phyloP scores from a whole-genome alignment of 2,329 filamentous ascomycete species.

The Sporothrix luriei region DNA sequence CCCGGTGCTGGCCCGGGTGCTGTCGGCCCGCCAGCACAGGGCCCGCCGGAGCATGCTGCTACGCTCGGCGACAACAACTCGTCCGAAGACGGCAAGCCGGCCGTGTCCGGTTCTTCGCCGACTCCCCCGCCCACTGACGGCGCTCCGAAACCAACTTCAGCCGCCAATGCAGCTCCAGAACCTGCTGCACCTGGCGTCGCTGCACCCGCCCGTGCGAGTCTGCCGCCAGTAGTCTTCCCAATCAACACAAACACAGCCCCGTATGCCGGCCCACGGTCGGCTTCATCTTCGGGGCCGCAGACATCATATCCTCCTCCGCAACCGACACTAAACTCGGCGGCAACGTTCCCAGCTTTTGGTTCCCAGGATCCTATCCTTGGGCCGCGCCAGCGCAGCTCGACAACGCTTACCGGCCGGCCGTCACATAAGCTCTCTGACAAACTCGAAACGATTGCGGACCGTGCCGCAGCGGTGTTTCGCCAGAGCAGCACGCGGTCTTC shows the following conservation, averaged over 20 bases:
- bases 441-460: slow-evolving; percentile 28
- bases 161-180: not conserved
- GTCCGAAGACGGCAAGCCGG: slow-evolving; percentile 32
- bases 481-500: slow-evolving; percentile 36
- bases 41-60: slow-evolving; percentile 8
- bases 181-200: not conserved
- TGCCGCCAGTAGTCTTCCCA: not conserved
- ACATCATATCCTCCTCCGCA: not conserved
- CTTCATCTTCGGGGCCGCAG: not conserved
- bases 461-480: slow-evolving; percentile 34
- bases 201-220: not conserved
- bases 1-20: slow-evolving; percentile 12
- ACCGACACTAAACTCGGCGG: slow-evolving; percentile 10
- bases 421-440: slow-evolving; percentile 26
- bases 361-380: not conserved
- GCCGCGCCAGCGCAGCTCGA: slow-evolving; percentile 32
- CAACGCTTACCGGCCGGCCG: slow-evolving; percentile 16
- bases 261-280: not conserved
- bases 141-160: not conserved
- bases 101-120: slow-evolving; percentile 1
- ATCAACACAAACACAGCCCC: slow-evolving; percentile 28
- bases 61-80: slow-evolving; percentile 31
- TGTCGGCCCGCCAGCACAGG: not conserved
- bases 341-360: slow-evolving; percentile 18
- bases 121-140: not conserved